Percentiles rank a stretch among this genome's conserved stretches.
Conservation (phyloP, 2,329 filamentous ascomycete species). For the Pestalotiopsis sp. region DNA sequence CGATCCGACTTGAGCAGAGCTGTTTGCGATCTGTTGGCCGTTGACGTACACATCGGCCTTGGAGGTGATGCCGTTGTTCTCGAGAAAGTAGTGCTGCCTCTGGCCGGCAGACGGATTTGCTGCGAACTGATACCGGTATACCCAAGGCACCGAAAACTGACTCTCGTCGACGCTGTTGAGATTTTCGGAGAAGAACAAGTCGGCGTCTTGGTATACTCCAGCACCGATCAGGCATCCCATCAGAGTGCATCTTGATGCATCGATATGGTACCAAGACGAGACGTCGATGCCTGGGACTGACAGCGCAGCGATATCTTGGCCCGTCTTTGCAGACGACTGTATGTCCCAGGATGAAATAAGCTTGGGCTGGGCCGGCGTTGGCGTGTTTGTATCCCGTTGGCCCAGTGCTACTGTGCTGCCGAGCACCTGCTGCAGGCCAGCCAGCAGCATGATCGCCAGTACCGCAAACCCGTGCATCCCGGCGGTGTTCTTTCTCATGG, state of each 20-base stretch:
- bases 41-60: conserved; percentile 64
- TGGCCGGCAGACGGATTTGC: conserved; percentile 35
- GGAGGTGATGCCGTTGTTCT: conserved; percentile 62
- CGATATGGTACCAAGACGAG: conserved; percentile 53
- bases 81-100: conserved; percentile 54
- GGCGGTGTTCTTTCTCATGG: not conserved
- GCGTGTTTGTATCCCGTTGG: not conserved
- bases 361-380: not conserved
- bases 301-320: conserved; percentile 37
- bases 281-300: conserved; percentile 48
- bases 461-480: not conserved
- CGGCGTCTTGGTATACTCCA: conserved; percentile 51
- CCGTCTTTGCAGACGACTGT: conserved; percentile 43
- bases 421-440: not conserved
- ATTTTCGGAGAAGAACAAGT: conserved; percentile 58
- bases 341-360: conserved; percentile 51
- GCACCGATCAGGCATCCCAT: conserved; percentile 59
- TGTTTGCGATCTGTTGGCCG: conserved; percentile 52
- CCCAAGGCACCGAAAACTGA: conserved; percentile 57
- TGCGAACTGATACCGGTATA: conserved; percentile 58
- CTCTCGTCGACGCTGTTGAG: conserved; percentile 43
- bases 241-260: conserved; percentile 51
- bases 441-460: not conserved
- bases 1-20: conserved; percentile 52
- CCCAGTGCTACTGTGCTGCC: not conserved